Evolutionary conservation across 192 early-diverging fungal species (phyloP).

Genomic region (Coemansia sp.): DNA sequence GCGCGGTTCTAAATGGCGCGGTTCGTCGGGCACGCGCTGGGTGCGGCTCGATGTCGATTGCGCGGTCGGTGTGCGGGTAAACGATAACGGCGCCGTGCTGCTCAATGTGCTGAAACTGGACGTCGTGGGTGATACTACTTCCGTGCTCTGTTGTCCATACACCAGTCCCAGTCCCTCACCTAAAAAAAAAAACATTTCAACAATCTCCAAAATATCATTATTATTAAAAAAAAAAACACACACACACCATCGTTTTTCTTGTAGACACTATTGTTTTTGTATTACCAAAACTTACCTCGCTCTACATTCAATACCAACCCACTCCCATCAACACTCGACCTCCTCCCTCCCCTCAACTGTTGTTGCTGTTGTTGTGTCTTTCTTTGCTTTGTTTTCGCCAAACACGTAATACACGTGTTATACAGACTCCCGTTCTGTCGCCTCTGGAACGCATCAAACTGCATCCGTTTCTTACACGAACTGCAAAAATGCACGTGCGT

Average conservation of each 20-base stretch:
- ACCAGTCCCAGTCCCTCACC: background rate
- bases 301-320: too few relatives aligned
- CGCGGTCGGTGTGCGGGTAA: background rate
- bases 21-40: too few relatives aligned
- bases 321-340: background rate
- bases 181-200: background rate
- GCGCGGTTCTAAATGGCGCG: too few relatives aligned
- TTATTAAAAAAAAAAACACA: too few relatives aligned
- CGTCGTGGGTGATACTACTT: background rate
- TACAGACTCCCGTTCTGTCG: slow-evolving; percentile 31
- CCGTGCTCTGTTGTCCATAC: background rate
- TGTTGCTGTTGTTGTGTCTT: slow-evolving; percentile 13
- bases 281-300: too few relatives aligned
- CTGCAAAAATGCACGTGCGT: slow-evolving; percentile 26
- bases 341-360: background rate
- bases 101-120: too few relatives aligned
- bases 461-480: slow-evolving; percentile 38
- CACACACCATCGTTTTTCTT: too few relatives aligned
- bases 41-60: too few relatives aligned
- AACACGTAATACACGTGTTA: slow-evolving; percentile 26
- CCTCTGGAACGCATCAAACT: slow-evolving; percentile 18
- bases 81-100: background rate
- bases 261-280: too few relatives aligned
- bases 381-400: slow-evolving; percentile 21
- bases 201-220: too few relatives aligned